These are phyloP conservation scores for Jaapia argillacea DNA, from an alignment of 768 basidiomycete species.

Conservation along the genomic window DNA sequence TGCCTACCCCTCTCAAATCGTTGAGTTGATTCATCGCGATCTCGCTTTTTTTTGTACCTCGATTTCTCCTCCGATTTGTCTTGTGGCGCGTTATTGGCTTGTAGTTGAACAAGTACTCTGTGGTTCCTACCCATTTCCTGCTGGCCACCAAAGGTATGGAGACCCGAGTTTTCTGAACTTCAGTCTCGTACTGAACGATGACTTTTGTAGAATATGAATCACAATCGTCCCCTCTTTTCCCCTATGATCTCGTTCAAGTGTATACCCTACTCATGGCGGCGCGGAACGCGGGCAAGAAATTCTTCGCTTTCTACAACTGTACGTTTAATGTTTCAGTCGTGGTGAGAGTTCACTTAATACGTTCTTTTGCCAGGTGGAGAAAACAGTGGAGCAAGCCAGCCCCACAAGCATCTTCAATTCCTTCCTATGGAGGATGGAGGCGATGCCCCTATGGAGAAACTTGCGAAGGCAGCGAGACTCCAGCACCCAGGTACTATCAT, in stretches of 20 bases:
- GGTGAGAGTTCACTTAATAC: background rate
- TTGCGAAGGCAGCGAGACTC: slow-evolving; percentile 48
- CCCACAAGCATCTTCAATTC: slow-evolving; percentile 88
- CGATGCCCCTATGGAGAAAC: slow-evolving; percentile 53
- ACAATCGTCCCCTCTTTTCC: slow-evolving; percentile 73
- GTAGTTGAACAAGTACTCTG: slow-evolving; percentile 84
- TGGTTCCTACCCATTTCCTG: slow-evolving; percentile 81
- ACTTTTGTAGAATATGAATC: slow-evolving; percentile 66
- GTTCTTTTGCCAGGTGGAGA: slow-evolving; percentile 44
- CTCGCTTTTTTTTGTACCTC: no score
- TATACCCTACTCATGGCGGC: slow-evolving; percentile 71
- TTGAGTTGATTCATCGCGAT: background rate
- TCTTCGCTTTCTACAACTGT: slow-evolving; percentile 92
- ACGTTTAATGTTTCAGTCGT: slow-evolving; percentile 14
- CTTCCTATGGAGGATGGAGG: slow-evolving; percentile 48
- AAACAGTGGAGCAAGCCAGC: slow-evolving; percentile 80
- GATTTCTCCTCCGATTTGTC: background rate
- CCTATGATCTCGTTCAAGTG: slow-evolving; percentile 66
- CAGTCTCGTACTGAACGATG: no score
- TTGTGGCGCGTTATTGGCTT: background rate
- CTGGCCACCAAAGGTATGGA: slow-evolving; percentile 76
- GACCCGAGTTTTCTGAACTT: no score
- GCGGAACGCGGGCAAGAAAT: slow-evolving; percentile 40
- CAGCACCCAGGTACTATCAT: background rate
- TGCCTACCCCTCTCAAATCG: slow-evolving; percentile 1